These are phyloP conservation scores for Schoenoplectus tabernaemontani DNA, from an alignment of 202 grass and related monocot species.

Conservation along the genomic window DNA sequence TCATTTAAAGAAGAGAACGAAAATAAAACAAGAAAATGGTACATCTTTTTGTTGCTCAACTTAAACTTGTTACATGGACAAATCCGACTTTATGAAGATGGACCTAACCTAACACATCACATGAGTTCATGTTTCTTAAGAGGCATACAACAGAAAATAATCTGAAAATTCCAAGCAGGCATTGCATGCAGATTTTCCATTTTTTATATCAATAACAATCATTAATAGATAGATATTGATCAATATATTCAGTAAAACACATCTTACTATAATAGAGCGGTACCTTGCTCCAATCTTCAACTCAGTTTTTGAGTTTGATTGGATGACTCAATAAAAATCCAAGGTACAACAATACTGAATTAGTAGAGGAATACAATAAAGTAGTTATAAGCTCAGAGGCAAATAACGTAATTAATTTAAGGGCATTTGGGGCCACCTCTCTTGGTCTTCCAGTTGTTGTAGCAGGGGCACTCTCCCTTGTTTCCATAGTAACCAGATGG, in stretches of 20 bases:
- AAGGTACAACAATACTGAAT: neutral
- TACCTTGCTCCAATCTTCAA: slow-evolving; percentile 20
- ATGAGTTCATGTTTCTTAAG: neutral
- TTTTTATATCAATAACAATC: neutral
- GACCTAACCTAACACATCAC: no score
- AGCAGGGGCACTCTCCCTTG: slow-evolving; percentile 73
- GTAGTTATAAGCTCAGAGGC: neutral
- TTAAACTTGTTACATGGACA: no score
- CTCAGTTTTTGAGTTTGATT: slow-evolving; percentile 21
- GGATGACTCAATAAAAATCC: slow-evolving; percentile 18
- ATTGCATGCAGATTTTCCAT: neutral
- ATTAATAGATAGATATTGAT: slow-evolving; percentile 2
- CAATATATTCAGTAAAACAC: slow-evolving; percentile 2
- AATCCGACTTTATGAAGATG: no score
- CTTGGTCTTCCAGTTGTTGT: slow-evolving; percentile 93
- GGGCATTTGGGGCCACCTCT: slow-evolving; percentile 66
- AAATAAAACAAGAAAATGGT: neutral
- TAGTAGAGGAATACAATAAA: neutral
- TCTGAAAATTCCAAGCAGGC: neutral
- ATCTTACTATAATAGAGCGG: neutral
- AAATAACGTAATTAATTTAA: slow-evolving; percentile 17
- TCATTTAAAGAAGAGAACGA: neutral
- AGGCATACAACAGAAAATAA: neutral
- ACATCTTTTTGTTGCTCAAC: neutral
- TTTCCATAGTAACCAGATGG: slow-evolving; percentile 74